Percentiles rank a stretch among this genome's conserved stretches.
Evolutionary conservation across 148 eudicot species (phyloP).

Genomic region (Beta vulgaris): DNA sequence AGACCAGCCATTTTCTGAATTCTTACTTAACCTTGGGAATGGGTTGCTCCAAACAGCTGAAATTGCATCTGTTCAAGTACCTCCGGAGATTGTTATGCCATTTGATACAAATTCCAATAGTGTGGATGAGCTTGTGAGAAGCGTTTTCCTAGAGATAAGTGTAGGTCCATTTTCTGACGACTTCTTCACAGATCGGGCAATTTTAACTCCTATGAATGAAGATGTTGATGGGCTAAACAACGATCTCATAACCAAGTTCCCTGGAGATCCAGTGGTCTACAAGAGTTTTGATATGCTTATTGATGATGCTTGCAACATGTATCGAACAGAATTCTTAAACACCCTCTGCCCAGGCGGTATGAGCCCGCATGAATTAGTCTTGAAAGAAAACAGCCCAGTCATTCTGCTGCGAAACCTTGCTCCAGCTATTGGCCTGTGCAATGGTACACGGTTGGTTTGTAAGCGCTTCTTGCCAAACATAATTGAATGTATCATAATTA

Average conservation of each 20-base stretch:
- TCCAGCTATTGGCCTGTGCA: neutral
- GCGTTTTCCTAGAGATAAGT: neutral
- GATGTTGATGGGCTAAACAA: neutral
- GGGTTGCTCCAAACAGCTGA: neutral
- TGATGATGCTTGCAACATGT: neutral
- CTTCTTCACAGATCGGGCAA: neutral
- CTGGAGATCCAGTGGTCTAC: neutral
- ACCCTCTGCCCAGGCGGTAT: neutral
- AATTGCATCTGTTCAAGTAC: neutral
- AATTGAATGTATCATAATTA: neutral
- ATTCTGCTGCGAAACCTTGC: neutral
- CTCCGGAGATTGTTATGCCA: neutral
- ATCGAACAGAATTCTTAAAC: neutral
- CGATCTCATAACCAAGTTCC: neutral
- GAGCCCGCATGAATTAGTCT: neutral
- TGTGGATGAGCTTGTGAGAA: too few species aligned
- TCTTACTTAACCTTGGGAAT: slow-evolving; percentile 1
- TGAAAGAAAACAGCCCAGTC: too few species aligned
- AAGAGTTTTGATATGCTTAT: neutral
- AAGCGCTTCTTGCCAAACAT: neutral
- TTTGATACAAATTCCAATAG: neutral
- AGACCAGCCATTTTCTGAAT: neutral
- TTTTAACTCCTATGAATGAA: neutral
- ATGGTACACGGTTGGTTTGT: slow-evolving; percentile 9
- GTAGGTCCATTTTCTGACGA: neutral